These are phyloP conservation scores for Piloderma croceum DNA, from an alignment of 768 basidiomycete genomes.

Conservation along the genomic window DNA sequence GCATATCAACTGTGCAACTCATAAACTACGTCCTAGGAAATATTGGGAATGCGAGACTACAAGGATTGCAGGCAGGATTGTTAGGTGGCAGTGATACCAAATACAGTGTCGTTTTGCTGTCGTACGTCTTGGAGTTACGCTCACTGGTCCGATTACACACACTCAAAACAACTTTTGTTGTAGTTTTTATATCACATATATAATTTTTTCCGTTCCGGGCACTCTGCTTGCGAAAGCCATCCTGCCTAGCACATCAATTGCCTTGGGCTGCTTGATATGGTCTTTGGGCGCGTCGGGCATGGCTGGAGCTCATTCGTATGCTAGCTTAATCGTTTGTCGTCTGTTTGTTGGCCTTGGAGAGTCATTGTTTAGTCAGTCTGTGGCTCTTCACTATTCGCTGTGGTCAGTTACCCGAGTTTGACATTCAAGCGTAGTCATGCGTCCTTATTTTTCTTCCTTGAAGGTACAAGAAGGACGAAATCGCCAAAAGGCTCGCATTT, in stretches of 20 bases:
- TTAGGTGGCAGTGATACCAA: background rate
- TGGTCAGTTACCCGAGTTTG: background rate
- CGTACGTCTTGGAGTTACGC: too few species aligned
- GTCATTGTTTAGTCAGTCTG: constrained; percentile 70
- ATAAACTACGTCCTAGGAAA: too few species aligned
- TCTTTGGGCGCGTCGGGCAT: background rate
- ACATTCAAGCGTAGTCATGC: background rate
- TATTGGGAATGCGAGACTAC: constrained; percentile 72
- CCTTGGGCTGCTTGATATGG: background rate
- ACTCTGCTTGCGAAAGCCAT: background rate
- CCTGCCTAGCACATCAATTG: background rate
- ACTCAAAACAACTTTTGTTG: too few species aligned
- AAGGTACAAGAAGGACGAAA: constrained; percentile 70
- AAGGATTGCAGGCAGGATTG: constrained; percentile 60
- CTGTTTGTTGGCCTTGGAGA: constrained; percentile 28
- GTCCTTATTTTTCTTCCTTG: constrained; percentile 46
- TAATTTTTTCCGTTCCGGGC: background rate
- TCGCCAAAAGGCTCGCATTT: constrained; percentile 73
- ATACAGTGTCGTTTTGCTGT: background rate
- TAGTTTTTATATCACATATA: too few species aligned
- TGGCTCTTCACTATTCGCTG: constrained; percentile 63
- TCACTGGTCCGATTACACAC: too few species aligned
- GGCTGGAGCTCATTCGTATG: background rate
- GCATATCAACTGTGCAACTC: too few species aligned
- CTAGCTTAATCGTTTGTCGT: background rate